These are phyloP conservation scores for Psilocybe cubensis DNA, from an alignment of 768 basidiomycete genomes.

Conservation along the genomic window DNA sequence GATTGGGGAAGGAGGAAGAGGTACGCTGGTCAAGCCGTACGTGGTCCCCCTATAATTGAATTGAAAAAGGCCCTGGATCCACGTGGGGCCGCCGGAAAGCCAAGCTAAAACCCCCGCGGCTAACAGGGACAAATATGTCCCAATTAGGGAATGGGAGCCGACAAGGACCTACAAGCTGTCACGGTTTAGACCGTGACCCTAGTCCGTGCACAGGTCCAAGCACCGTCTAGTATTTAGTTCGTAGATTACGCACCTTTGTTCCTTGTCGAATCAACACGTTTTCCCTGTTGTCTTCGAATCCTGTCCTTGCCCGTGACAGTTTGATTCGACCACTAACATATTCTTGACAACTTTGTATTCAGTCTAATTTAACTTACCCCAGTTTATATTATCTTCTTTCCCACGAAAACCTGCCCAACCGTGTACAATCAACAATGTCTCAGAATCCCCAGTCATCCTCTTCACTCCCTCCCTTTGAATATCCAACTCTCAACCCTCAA, in stretches of 20 bases:
- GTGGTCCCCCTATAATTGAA: background rate
- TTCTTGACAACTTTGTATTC: too few species aligned
- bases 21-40: background rate
- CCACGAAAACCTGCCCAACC: too few species aligned
- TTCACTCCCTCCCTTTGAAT: background rate
- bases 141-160: background rate
- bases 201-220: too few species aligned
- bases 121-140: conserved; percentile 1
- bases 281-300: background rate
- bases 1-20: background rate
- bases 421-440: background rate
- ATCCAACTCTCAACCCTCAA: background rate
- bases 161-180: background rate
- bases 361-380: background rate
- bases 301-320: conserved; percentile 1
- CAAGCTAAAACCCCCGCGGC: background rate
- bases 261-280: conserved; percentile 1
- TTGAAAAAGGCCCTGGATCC: background rate
- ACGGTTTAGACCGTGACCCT: too few species aligned
- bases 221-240: too few species aligned
- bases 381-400: background rate
- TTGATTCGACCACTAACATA: conserved; percentile 1
- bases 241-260: too few species aligned
- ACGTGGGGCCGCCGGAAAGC: background rate
- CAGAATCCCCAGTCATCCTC: background rate